Base-by-base conservation (phyloP, 192 early-diverging fungal species). In the Linnemannia elongata region DNA sequence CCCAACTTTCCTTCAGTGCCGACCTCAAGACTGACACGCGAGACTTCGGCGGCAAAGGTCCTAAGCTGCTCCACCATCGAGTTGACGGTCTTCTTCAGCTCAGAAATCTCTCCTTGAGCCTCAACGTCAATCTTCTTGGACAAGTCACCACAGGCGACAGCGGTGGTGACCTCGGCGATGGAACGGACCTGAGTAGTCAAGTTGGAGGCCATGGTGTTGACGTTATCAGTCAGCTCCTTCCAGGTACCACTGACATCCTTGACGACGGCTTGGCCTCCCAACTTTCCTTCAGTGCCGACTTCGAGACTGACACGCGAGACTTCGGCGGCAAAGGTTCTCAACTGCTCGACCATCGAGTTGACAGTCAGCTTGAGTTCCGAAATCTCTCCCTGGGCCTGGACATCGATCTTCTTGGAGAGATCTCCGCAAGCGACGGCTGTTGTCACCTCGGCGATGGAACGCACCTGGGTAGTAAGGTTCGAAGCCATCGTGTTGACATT, bases 1-100 rank as follows among this genome's bases (percentile, higher is more conserved):
- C 93, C 95, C 7, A 96, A 79, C n/a, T 89, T 89, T 7, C 95
- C 95, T 20, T 95, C 94, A 0, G 95, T 95, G 0, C 95, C 95
- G 33, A 96, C 95, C 78, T 95, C 93, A 22, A 88, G 89, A 4
- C 93, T 89, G 1, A 96, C 93, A 60, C 95, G 88, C 20, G 95
- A 93, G 0, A 96, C 95, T 81, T 96, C 95, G 1, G 87, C 70
- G 2, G 95, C 93, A 89, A 96, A 96, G 1, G 79, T 89, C 36
- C 88, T 89, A 6, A 96, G 87, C 69, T 94, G 93, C 78, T 93
- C 94, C 10, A 96, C 95, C 92, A 96, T 93, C 8, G 85, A 88
- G 69, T 94, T 94, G 54, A 94, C 90, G 2, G 91, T 94, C 4
- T 88, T 79, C 75, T 95, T 93, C 0, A 94, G 78, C 63, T 92